Base-by-base conservation (phyloP, 1,284 basidiomycete species). In the Malassezia obtusa region DNA sequence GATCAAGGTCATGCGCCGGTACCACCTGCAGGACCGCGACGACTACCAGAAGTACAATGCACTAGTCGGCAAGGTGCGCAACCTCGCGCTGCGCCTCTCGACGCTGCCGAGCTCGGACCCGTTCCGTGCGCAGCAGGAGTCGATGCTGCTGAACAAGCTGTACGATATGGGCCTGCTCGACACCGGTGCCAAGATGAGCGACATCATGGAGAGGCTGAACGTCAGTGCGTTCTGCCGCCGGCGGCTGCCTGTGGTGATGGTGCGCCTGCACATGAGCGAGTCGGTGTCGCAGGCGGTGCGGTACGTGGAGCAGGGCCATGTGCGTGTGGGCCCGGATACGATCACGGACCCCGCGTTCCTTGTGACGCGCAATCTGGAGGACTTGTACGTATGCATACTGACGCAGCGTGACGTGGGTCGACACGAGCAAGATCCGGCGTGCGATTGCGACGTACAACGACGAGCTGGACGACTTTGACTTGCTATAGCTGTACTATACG, bases 31-130 rank as follows among this genome's bases (percentile, higher is more conserved):
- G 82, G 56, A 58, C 44, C 63, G 75, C 19, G 90, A 96, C 59
- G 91, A 98, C 77, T 96, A 98, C 75, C 86, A 89, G 80, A 90
- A 90, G 83, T 96, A 98, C 80, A 98, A 98, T 79, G 89, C 87
- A 75, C 80, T 99, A 19, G 90, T 87, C 62, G 94, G 94, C 38
- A 82, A 85, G 9, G 78, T 96, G 37, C 83, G 89, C 37, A 83
- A 85, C 14, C 83, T 87, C 68, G 86, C 89, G 1, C 89, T 95
- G 75, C 83, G 88, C 21, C 75, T 96, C 53, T 86, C 90, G 33
- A 79, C 89, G 31, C 81, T 99, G 7, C 88, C 92, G 0, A 80
- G 89, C 0, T 82, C 88, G 60, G 92, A 98, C 76, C 86, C 90
- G 2, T 90, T 89, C 76, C 82, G 94, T 21, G 63, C 82, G 14